phyloP scores from a whole-genome alignment of 345 rosid genomes.

The Mercurialis annua region DNA sequence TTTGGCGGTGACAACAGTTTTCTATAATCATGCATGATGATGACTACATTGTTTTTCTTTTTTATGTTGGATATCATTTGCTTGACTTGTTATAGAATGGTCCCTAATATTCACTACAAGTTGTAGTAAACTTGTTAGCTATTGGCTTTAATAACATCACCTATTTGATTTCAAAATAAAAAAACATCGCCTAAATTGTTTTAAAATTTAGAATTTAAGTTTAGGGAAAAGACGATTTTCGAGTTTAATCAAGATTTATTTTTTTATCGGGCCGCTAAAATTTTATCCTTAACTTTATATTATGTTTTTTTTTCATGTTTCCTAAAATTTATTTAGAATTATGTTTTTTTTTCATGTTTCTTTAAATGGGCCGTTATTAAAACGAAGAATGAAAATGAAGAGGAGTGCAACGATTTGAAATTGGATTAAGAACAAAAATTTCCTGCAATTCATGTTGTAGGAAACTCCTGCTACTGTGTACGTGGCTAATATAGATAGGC shows the following conservation, averaged over 20 bases:
- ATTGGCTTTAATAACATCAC: conserved; percentile 1
- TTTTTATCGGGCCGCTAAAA: no score
- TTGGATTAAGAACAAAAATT: no score
- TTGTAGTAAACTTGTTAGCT: neutral
- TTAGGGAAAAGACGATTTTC: neutral
- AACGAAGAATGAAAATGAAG: no score
- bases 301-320: neutral
- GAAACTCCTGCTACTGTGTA: no score
- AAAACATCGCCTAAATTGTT: no score
- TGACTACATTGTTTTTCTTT: neutral
- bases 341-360: no score
- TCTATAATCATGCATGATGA: neutral
- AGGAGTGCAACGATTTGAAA: no score
- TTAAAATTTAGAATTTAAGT: conserved; percentile 1
- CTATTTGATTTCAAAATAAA: neutral
- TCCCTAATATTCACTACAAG: neutral
- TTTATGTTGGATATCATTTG: neutral
- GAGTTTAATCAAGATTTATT: neutral
- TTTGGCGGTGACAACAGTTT: neutral
- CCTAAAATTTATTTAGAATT: neutral
- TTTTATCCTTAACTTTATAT: no score
- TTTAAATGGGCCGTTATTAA: no score
- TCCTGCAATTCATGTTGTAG: no score
- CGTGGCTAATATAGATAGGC: no score
- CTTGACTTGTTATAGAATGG: neutral